Conservation (phyloP, 352 stramenopile species). For the Phytophthora sp. region DNA sequence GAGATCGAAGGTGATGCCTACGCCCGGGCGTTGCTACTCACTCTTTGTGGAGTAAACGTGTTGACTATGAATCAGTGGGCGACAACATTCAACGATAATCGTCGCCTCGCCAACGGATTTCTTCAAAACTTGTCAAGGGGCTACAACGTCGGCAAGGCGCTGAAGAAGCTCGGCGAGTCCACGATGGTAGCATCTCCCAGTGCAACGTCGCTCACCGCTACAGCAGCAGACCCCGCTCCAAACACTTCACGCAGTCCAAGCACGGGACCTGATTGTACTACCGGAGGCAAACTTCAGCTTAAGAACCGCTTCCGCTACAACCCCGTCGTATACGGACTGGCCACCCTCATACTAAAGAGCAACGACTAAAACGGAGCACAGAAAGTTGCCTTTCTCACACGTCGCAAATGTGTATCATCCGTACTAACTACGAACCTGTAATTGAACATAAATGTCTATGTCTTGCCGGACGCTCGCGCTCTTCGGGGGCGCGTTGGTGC, state of each 20-base stretch:
- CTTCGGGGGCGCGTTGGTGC: conserved; percentile 56
- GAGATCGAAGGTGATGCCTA: conserved; percentile 72
- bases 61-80: conserved; percentile 85
- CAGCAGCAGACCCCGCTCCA: neutral
- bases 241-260: conserved; percentile 7
- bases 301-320: conserved; percentile 83
- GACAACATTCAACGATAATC: conserved; percentile 80
- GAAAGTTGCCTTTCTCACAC: conserved; percentile 28
- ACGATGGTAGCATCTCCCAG: conserved; percentile 22
- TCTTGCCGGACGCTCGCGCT: conserved; percentile 38
- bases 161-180: conserved; percentile 62
- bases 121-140: conserved; percentile 57
- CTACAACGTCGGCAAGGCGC: conserved; percentile 62
- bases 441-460: conserved; percentile 12
- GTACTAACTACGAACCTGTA: conserved; percentile 18
- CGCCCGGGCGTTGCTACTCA: conserved; percentile 71
- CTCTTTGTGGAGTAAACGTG: conserved; percentile 76
- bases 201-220: neutral
- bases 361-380: conserved; percentile 30
- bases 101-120: conserved; percentile 57
- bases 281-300: conserved; percentile 41
- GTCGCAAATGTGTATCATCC: conserved; percentile 15
- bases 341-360: conserved; percentile 54
- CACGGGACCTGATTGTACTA: neutral
- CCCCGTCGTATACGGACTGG: conserved; percentile 71